phyloP scores from a whole-genome alignment of 768 basidiomycete species.

The Tulasnella sp. region DNA sequence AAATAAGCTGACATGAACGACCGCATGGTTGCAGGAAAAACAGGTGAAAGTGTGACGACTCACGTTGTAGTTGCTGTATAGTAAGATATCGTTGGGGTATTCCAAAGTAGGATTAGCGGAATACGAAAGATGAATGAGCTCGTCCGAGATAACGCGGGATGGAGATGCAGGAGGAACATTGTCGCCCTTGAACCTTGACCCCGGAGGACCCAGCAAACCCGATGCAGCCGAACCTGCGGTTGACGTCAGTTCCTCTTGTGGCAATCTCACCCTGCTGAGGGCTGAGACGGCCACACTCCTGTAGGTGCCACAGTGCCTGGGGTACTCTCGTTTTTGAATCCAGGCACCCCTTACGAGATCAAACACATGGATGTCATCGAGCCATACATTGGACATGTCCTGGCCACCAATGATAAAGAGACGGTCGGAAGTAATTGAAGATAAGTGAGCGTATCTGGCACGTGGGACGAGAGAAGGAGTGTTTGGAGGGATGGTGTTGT shows the following conservation, averaged over 20 bases:
- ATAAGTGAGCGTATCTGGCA: constrained; percentile 89
- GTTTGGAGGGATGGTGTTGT: constrained; percentile 19
- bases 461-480: constrained; percentile 50
- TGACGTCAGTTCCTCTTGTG: constrained; percentile 51
- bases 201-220: constrained; percentile 37
- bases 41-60: constrained; percentile 21
- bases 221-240: constrained; percentile 22
- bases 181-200: constrained; percentile 44
- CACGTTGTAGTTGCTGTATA: constrained; percentile 96
- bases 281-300: constrained; percentile 82
- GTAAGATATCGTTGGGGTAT: constrained; percentile 71
- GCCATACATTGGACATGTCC: constrained; percentile 83
- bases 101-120: constrained; percentile 58
- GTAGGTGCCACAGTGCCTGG: constrained; percentile 93
- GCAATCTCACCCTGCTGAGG: constrained; percentile 47
- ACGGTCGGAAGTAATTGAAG: constrained; percentile 68
- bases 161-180: constrained; percentile 25
- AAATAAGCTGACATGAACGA: not conserved
- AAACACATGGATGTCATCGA: constrained; percentile 85
- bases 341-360: constrained; percentile 62
- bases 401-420: constrained; percentile 93
- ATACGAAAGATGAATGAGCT: constrained; percentile 58
- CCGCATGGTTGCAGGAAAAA: constrained; percentile 1
- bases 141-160: constrained; percentile 10
- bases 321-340: constrained; percentile 69